Evolutionary conservation across 2,329 filamentous ascomycete genomes (phyloP).

Genomic region (Penicillium polonicum): DNA sequence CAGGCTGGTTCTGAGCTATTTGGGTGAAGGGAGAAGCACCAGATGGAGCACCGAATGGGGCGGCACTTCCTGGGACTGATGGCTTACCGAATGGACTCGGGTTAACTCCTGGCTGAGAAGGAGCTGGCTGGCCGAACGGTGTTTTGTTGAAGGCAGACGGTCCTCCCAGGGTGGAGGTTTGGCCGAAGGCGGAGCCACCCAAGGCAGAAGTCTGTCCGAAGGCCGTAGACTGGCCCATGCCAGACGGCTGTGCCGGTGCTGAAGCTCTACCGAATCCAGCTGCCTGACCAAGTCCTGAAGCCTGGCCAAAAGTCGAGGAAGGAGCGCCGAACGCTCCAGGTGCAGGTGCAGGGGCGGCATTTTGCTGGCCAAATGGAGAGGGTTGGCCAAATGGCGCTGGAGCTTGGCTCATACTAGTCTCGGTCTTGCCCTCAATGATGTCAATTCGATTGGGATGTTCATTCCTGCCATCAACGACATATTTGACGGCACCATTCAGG

Average conservation of each 20-base stretch:
- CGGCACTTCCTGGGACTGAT: constrained; percentile 22
- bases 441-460: constrained; percentile 75
- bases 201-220: constrained; percentile 21
- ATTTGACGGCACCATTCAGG: constrained; percentile 69
- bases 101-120: neutral
- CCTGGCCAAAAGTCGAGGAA: constrained; percentile 23
- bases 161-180: constrained; percentile 31
- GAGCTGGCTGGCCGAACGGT: constrained; percentile 25
- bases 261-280: constrained; percentile 27
- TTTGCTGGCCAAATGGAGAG: constrained; percentile 29
- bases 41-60: constrained; percentile 39
- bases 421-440: constrained; percentile 37
- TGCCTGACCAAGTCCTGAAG: constrained; percentile 22
- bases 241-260: constrained; percentile 18
- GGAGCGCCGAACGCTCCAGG: constrained; percentile 22
- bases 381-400: constrained; percentile 23
- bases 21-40: constrained; percentile 48
- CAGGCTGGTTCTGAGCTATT: constrained; percentile 29
- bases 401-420: constrained; percentile 15
- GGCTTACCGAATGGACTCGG: constrained; percentile 26
- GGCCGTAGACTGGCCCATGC: constrained; percentile 11
- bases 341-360: neutral
- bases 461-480: constrained; percentile 63
- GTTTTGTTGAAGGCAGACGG: constrained; percentile 31
- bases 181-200: constrained; percentile 17